Base-by-base conservation (phyloP, 148 eudicot species). In the Fallopia convolvulus region DNA sequence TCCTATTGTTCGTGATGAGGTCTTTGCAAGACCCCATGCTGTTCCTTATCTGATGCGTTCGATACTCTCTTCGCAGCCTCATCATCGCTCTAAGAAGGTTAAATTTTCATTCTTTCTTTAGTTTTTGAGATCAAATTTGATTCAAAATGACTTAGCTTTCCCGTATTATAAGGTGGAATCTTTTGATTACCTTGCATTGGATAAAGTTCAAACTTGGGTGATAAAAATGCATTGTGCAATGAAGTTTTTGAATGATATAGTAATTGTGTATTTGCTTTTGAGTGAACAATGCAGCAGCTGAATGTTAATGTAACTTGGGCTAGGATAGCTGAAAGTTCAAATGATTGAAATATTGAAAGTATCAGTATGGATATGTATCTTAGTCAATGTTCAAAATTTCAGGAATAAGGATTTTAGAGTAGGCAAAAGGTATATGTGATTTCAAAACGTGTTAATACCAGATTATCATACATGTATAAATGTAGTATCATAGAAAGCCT, bases 61-160 rank as follows among this genome's bases (percentile, higher is more conserved):
- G 71, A 91, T 95, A 44, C 91, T 89, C 84, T 80, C 89, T 71
- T 86, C 99, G 13, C 97, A 95, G 83, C 97, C 97, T 74, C 85
- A 80, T 56, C 85, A 80, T 60, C 83, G 83, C 50, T 83, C 93
- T 3, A 91, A 90, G 49, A 95, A 87, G 88, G 99, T 95, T 5
- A 68, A 39, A 6, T 33, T 39, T 4, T 4, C 44, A 8, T 41
- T 17, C 20, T 15, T 68, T 65, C 17, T 11, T 33, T 17, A 39
- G 70, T 3, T 66, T 65, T 65, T 30, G 18, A 65, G 70, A 7
- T 58, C 30, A 20, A 58, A 7, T 66, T 66, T 33, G 42, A 63
- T 36, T 36, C 17, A 36, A 11, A 9, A 8, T 61, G 72, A 6
- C 20, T 36, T 66, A 33, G 42, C 20, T 8, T 68, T 44, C 30